These are phyloP conservation scores for Penicillium capsulatum DNA, from an alignment of 2,329 filamentous ascomycete genomes.

Conservation along the genomic window DNA sequence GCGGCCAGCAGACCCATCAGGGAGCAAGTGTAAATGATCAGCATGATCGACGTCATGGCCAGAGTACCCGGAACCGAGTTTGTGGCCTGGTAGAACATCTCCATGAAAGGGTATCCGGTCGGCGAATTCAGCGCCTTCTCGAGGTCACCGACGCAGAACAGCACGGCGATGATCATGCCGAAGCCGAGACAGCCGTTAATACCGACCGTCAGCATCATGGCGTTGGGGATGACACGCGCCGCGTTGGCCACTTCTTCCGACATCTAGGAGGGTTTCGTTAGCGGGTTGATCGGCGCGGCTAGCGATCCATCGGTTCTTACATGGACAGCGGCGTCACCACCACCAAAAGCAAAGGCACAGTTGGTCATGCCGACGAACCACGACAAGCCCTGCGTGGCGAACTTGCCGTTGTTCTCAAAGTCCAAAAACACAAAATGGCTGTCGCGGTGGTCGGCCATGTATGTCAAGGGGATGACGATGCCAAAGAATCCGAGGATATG, in stretches of 20 bases:
- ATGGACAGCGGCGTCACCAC: constrained; percentile 39
- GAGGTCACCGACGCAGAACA: constrained; percentile 38
- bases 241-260: constrained; percentile 42
- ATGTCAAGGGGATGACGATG: constrained; percentile 47
- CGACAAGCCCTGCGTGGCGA: constrained; percentile 42
- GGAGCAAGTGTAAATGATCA: constrained; percentile 27
- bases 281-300: too few species aligned
- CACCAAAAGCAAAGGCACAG: constrained; percentile 37
- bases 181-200: constrained; percentile 38
- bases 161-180: constrained; percentile 35
- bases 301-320: too few species aligned
- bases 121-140: constrained; percentile 21
- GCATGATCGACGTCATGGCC: constrained; percentile 19
- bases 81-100: constrained; percentile 32
- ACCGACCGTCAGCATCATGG: constrained; percentile 35
- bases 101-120: constrained; percentile 36
- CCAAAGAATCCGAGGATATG: constrained; percentile 53
- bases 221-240: constrained; percentile 32
- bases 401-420: constrained; percentile 47
- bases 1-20: constrained; percentile 40
- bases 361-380: constrained; percentile 35
- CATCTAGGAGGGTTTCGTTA: constrained; percentile 20
- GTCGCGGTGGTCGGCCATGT: constrained; percentile 40
- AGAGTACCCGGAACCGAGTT: constrained; percentile 22
- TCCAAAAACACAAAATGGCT: constrained; percentile 45